phyloP scores from a whole-genome alignment of 192 early-diverging fungal genomes.

The Rhizophlyctis rosea region DNA sequence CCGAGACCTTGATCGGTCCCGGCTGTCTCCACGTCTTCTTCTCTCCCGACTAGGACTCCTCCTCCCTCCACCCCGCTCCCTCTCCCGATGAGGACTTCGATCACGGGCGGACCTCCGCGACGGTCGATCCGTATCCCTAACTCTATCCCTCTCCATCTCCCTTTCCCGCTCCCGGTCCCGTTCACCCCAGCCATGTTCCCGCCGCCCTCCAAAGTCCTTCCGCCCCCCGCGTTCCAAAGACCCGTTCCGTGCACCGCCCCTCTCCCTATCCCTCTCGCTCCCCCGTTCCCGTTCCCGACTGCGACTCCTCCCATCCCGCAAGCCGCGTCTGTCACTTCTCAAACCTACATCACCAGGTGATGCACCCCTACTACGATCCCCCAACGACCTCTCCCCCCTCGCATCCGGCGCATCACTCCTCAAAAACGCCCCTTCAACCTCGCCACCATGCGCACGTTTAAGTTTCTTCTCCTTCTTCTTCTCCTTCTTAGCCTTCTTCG shows the following conservation, averaged over 20 bases:
- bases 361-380: not conserved
- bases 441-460: conserved; percentile 10
- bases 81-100: not conserved
- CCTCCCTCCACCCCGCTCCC: not conserved
- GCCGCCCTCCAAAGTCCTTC: not conserved
- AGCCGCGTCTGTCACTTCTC: too few relatives aligned
- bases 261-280: not conserved
- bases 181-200: not conserved
- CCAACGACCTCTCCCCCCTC: conserved; percentile 1
- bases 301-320: not conserved
- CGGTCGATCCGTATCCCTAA: not conserved
- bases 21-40: not conserved
- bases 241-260: not conserved
- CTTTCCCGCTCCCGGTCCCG: not conserved
- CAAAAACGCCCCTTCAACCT: conserved; percentile 7
- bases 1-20: conserved; percentile 3
- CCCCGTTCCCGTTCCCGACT: not conserved
- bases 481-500: conserved; percentile 30
- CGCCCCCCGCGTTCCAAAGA: not conserved
- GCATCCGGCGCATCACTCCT: not conserved
- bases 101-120: not conserved
- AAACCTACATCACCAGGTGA: too few relatives aligned
- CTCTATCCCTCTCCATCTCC: not conserved
- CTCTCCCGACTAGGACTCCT: not conserved
- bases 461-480: conserved; percentile 38